phyloP scores from a whole-genome alignment of 495 filamentous ascomycete species.

The Lichenothelia convexa region DNA sequence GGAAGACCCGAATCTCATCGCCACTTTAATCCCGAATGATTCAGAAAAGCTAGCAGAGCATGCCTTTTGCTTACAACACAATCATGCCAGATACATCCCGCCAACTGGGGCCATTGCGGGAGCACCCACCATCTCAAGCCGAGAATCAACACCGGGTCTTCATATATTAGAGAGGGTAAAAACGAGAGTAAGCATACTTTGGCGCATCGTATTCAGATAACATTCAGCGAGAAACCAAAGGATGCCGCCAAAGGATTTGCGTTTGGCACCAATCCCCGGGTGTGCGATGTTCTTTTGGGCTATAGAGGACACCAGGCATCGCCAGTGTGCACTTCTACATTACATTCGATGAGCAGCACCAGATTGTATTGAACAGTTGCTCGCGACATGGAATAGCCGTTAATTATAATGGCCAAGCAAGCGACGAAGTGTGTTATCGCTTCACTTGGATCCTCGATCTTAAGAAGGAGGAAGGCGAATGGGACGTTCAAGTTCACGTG shows the following conservation, averaged over 20 bases:
- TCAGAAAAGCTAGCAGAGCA: neutral
- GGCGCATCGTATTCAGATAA: neutral
- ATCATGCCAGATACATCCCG: neutral
- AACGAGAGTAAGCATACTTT: too few species aligned
- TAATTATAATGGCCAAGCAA: conserved; percentile 4
- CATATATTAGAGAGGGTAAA: too few species aligned
- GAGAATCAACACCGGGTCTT: too few species aligned
- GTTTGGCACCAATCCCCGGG: conserved; percentile 1
- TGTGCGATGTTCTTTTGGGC: conserved; percentile 4
- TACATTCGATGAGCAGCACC: conserved; percentile 5
- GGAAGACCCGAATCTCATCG: neutral
- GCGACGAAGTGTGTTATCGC: neutral
- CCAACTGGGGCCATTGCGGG: too few species aligned
- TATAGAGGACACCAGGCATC: neutral
- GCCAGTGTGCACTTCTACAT: conserved; percentile 7
- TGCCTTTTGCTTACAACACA: neutral
- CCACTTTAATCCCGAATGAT: neutral
- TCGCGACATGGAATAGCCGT: conserved; percentile 1
- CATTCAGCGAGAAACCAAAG: neutral
- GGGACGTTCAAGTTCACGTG: conserved; percentile 4
- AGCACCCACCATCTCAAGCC: too few species aligned
- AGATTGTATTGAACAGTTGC: conserved; percentile 5
- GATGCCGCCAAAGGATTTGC: neutral
- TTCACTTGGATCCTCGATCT: conserved; percentile 6
- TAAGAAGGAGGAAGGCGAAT: conserved; percentile 2